Evolutionary conservation across 768 basidiomycete genomes (phyloP), one percentile per base, ranked within the genome.

Genomic region (Phlegmacium glaucopus): DNA sequence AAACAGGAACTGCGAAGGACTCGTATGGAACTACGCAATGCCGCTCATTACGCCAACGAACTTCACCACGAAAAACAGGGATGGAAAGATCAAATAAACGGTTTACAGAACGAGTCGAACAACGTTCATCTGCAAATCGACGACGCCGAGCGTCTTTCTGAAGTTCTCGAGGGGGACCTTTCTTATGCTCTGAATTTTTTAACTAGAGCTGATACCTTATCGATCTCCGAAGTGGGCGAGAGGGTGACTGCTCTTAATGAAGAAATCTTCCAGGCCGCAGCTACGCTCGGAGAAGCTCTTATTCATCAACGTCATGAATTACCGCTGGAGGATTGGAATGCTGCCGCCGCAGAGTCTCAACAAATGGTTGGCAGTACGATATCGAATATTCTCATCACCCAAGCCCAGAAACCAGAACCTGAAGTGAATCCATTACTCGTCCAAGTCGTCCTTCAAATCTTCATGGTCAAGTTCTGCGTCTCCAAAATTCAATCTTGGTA

Each of bases 241-340:
- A 68, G 74, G 53, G 60, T 81, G 11, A 67, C 72, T 39, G 62
- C 66, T 16, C 58, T 82, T n/a, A 80, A 80, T 52, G 61, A 72
- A 6, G 72, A 74, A 49, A 74, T 79, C 28, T 68, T 69, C 27
- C 76, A 80, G 53, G 70, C 69, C 11, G 73, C 77, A 2, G 72
- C 74, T 0, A 67, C 64, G 46, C 68, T 80, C 47, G 70, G 77
- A 1, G 77, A 78, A 39, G 42, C 66, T 1, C 72, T 73, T 59
- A 61, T 38, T 29, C 46, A 38, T 26, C 39, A 17, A 9, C 17
- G 30, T 30, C 66, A 71, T 42, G 62, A 63, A 12, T 58, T 82
- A n/a, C 76, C 80, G 42, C 59, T 72, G 6, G 71, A 72, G 48
- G 46, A 49, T 4, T 16, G 43, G 44, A 27, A 40, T 4, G 27